A percentile compares a stretch with the other conserved stretches of the same genome.
Conservation (phyloP, 1,284 basidiomycete species). For the Trichosporon coremiiforme region DNA sequence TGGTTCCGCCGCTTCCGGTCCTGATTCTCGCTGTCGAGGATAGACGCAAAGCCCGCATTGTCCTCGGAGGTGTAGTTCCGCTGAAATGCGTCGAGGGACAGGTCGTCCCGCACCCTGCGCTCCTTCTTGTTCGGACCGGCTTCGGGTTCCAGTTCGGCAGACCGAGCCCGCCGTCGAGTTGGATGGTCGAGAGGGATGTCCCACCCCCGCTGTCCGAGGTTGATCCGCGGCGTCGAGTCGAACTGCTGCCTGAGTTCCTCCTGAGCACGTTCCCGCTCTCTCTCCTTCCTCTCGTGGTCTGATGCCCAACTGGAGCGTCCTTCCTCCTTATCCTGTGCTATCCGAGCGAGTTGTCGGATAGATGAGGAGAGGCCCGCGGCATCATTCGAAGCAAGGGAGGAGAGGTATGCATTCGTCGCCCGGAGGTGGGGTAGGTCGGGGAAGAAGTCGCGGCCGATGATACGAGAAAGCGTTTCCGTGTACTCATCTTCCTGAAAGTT, state of each 20-base stretch:
- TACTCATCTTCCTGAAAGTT: conserved; percentile 80
- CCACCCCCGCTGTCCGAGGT: conserved; percentile 35
- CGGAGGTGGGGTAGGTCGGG: conserved; percentile 84
- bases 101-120: conserved; percentile 52
- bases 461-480: conserved; percentile 83
- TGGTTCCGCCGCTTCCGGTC: conserved; percentile 66
- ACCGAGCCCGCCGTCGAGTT: too few relatives aligned
- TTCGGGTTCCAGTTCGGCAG: too few relatives aligned
- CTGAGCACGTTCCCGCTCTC: not conserved
- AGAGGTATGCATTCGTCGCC: conserved; percentile 79
- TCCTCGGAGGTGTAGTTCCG: conserved; percentile 90
- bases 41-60: conserved; percentile 89
- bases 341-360: conserved; percentile 69
- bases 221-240: conserved; percentile 48
- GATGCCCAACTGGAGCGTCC: conserved; percentile 15
- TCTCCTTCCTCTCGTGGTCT: not conserved
- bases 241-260: conserved; percentile 24
- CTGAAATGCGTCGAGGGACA: conserved; percentile 82
- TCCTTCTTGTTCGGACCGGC: conserved; percentile 7
- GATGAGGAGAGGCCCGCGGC: conserved; percentile 70
- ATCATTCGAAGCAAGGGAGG: conserved; percentile 72
- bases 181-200: conserved; percentile 41
- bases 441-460: conserved; percentile 97
- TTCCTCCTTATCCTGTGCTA: conserved; percentile 57
- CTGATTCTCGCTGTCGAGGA: conserved; percentile 82